Base-by-base conservation (phyloP, 805 yeast species). In the Candida koratica region DNA sequence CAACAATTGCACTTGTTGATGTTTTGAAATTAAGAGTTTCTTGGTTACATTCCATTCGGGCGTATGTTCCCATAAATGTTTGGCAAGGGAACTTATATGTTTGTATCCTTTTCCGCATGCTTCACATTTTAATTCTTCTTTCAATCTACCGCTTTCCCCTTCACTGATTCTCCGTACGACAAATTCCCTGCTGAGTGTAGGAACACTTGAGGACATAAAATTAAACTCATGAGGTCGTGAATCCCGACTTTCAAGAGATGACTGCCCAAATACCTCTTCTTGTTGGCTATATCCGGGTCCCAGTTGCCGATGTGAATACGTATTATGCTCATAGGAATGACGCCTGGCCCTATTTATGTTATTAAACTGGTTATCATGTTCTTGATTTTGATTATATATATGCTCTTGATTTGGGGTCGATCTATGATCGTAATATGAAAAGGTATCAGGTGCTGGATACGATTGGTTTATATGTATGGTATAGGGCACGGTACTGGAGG, bases 41-140 rank as follows among this genome's bases (percentile, higher is more conserved):
- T 84, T 81, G 3, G 95, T 87, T 55, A 81, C 81, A 50, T 79
- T 84, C 96, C 96, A 86, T 54, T 87, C 95, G 0, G 95, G 95
- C 0, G 96, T 86, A 56, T 86, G 96, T 53, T 86, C 96, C 95
- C 95, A 86, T 25, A 86, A 61, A 60, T 85, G 95, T 57, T 85
- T 85, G 2, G 94, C 93, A 41, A 85, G 69, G n/a, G 89, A 81
- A 1, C 88, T 79, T 5, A 86, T 82, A 61, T 86, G 96, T 55
- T 85, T 87, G 56, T 86, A 86, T 15, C 93, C 94, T 58, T 86
- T 86, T 3, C 95, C 95, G 51, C 96, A 86, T 4, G 93, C 86
- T 57, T 87, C 94, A 64, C 95, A 86, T 51, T 80, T 80, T 44
- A 86, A 70, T 52, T 83, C 89, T 53, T 86, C 94, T 56, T 85